phyloP scores from a whole-genome alignment of 805 yeast genomes.

The Lipomyces spencermartinsiae region DNA sequence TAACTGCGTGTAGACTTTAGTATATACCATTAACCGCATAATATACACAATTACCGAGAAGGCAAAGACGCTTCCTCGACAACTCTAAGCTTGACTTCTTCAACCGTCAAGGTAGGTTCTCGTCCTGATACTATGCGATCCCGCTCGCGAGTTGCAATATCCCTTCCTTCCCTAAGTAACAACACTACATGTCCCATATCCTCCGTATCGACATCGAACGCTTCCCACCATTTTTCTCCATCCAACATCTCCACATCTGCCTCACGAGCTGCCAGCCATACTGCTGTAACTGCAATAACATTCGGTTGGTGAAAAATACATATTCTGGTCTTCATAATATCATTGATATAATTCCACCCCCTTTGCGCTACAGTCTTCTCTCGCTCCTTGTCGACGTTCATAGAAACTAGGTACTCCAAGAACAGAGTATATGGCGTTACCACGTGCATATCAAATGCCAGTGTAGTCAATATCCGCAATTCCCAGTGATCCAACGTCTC shows the following conservation, averaged over 20 bases:
- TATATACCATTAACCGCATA: neutral
- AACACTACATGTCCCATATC: slow-evolving; percentile 38
- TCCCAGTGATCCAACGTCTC: slow-evolving; percentile 24
- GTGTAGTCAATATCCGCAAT: slow-evolving; percentile 25
- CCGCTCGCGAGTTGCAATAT: slow-evolving; percentile 30
- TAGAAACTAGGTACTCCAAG: slow-evolving; percentile 21
- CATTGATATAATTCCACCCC: slow-evolving; percentile 37
- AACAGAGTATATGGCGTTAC: slow-evolving; percentile 29
- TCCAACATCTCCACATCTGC: slow-evolving; percentile 37
- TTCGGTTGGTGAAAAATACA: slow-evolving; percentile 37
- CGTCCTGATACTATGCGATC: slow-evolving; percentile 16
- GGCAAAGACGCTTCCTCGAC: slow-evolving; percentile 17
- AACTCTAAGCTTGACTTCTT: slow-evolving; percentile 16
- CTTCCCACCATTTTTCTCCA: slow-evolving; percentile 38
- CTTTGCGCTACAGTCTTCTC: slow-evolving; percentile 18
- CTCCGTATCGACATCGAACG: slow-evolving; percentile 39
- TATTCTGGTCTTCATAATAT: slow-evolving; percentile 23
- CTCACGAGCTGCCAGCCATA: slow-evolving; percentile 38
- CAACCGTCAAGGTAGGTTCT: slow-evolving; percentile 11
- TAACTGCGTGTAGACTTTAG: neutral
- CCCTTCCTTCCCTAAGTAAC: slow-evolving; percentile 41
- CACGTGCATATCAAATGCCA: slow-evolving; percentile 36
- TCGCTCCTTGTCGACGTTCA: neutral
- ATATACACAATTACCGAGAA: neutral
- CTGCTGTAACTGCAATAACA: slow-evolving; percentile 33